phyloP scores from a whole-genome alignment of 495 filamentous ascomycete species.

The Podospora comata region DNA sequence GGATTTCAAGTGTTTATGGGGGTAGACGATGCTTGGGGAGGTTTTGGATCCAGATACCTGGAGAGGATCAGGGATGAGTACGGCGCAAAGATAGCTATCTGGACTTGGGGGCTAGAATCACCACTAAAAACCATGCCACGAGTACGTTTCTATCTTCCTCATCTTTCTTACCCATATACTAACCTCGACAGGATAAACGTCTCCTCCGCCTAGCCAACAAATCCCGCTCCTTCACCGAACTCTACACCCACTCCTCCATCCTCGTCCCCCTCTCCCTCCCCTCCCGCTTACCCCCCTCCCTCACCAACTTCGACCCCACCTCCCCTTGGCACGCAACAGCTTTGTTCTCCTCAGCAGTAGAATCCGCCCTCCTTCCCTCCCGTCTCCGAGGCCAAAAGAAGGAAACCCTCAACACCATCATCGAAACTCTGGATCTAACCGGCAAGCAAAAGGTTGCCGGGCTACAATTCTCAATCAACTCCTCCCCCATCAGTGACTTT shows the following conservation, averaged over 20 bases:
- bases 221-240: slow-evolving; percentile 62
- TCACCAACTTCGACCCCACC: slow-evolving; percentile 55
- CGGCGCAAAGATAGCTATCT: slow-evolving; percentile 70
- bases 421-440: slow-evolving; percentile 67
- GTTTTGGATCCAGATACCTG: slow-evolving; percentile 75
- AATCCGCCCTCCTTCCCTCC: slow-evolving; percentile 75
- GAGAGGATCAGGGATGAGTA: slow-evolving; percentile 85
- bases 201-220: slow-evolving; percentile 59
- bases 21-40: slow-evolving; percentile 90
- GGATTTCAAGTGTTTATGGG: slow-evolving; percentile 77
- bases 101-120: slow-evolving; percentile 75
- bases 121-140: no score
- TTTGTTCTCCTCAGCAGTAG: slow-evolving; percentile 71
- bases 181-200: slow-evolving; percentile 42
- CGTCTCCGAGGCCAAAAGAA: slow-evolving; percentile 58
- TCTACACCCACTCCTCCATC: slow-evolving; percentile 68
- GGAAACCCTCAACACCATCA: slow-evolving; percentile 59
- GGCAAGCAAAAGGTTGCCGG: slow-evolving; percentile 79
- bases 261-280: slow-evolving; percentile 74
- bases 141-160: no score
- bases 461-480: slow-evolving; percentile 54
- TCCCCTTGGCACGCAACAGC: slow-evolving; percentile 83
- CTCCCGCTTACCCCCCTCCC: slow-evolving; percentile 55
- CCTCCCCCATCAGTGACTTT: slow-evolving; percentile 17
- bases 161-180: slow-evolving; percentile 34